Conservation (phyloP, 164 flowering plant genomes). For the Sextonia rubra region DNA sequence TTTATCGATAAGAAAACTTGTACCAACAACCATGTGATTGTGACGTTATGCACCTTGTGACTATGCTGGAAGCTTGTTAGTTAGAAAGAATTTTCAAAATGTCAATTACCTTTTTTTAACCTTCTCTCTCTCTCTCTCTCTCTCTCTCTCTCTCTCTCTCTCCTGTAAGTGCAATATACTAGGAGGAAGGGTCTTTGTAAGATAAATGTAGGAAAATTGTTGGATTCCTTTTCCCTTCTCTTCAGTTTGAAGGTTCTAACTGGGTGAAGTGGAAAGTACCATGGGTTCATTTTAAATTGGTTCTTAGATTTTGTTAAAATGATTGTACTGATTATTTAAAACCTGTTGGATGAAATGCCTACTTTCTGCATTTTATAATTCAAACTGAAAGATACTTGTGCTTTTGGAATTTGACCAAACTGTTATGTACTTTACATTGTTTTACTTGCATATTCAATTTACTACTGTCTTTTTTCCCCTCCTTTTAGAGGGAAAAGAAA, state of each 20-base stretch:
- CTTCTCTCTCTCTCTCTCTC: background rate
- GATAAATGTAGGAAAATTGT: background rate
- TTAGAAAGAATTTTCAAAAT: no score
- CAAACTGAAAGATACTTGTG: background rate
- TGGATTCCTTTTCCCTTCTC: background rate
- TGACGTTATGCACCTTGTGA: no score
- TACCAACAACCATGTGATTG: no score
- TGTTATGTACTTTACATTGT: background rate
- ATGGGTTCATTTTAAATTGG: background rate
- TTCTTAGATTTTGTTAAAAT: no score
- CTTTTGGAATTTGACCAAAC: background rate
- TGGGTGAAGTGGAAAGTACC: background rate
- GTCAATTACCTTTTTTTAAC: no score
- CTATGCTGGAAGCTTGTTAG: no score
- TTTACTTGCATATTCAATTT: background rate
- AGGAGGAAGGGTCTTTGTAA: background rate
- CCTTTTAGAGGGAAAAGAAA: slow-evolving; percentile 68
- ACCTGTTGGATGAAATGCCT: background rate
- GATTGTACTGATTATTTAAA: background rate
- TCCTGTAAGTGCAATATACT: background rate
- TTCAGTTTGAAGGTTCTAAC: background rate
- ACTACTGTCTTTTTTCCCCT: background rate
- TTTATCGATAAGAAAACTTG: no score
- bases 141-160: background rate
- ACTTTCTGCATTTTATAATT: no score